Evolutionary conservation across 1,284 basidiomycete genomes (phyloP), one percentile per base, ranked within the genome.

Genomic region (Ceratobasidium sp.): DNA sequence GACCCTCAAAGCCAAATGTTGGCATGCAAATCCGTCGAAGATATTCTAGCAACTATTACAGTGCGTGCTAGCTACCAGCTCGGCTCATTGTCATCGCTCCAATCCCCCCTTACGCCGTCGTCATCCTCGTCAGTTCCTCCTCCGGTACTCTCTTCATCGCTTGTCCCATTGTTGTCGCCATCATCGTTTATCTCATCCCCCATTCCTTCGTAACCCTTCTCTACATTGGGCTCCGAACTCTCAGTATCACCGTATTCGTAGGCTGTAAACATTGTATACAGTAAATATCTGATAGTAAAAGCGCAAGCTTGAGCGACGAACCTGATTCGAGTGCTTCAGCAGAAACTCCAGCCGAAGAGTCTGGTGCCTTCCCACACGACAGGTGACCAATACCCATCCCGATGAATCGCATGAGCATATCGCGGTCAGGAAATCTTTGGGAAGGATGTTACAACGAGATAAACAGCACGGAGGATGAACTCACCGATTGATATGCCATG

Each of bases 331-430:
- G 38, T 16, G 23, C 43, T 11, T 62, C n/a, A 26, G 7, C 23
- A 46, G 59, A 26, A 9, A 26, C 11, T 2, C 23, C 59, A 47
- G 32, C 44, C 3, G 41, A 14, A 13, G n/a, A 7, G 6, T 47
- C 59, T 21, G 59, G 43, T 6, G 16, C n/a, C 7, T 43, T 7
- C 7, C n/a, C 44, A 1, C n/a, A 30, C 1, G 63, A 52, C 35
- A 61, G 32, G 38, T 80, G 79, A 9, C 79, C 78, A 16, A 80
- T 72, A 3, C 76, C 79, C 26, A 75, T 74, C 18, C 79, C 79
- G 3, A 69, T 26, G 55, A 73, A 78, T 0, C 79, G 76, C 73
- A 78, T 79, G 26, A 76, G 69, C 77, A 79, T 80, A 49, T 80
- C 78, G 5, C 77, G 77, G 52, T 80, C 80, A 1, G 76, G 76